Evolutionary conservation across 2,329 filamentous ascomycete genomes (phyloP).

Genomic region (Hypoxylon sp.): DNA sequence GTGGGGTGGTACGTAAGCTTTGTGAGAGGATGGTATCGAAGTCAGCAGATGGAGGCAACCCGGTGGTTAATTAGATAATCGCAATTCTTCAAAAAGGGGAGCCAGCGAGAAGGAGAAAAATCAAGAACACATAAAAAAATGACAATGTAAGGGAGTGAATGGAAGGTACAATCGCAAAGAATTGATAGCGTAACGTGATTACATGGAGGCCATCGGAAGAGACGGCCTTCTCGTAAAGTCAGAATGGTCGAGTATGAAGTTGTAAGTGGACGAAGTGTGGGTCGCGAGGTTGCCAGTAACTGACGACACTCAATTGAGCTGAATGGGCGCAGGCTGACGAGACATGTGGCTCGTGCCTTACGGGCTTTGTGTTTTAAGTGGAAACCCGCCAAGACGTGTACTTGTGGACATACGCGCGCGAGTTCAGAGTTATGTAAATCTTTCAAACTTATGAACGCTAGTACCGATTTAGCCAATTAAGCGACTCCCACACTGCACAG

Average conservation of each 20-base stretch:
- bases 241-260: slow-evolving; percentile 12
- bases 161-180: slow-evolving; percentile 21
- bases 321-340: slow-evolving; percentile 15
- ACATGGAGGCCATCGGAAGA: slow-evolving; percentile 38
- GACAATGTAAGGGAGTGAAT: slow-evolving; percentile 14
- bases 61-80: slow-evolving; percentile 12
- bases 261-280: slow-evolving; percentile 21
- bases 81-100: slow-evolving; percentile 5
- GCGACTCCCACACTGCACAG: slow-evolving; percentile 52
- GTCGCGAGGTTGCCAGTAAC: slow-evolving; percentile 17
- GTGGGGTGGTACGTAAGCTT: slow-evolving; percentile 23
- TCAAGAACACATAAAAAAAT: slow-evolving; percentile 17
- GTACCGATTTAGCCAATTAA: slow-evolving; percentile 51
- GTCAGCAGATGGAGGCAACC: slow-evolving; percentile 29
- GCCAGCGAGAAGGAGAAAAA: slow-evolving; percentile 8
- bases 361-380: slow-evolving; percentile 34
- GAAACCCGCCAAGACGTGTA: slow-evolving; percentile 10
- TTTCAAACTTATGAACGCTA: slow-evolving; percentile 36
- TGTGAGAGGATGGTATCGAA: slow-evolving; percentile 12
- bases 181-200: slow-evolving; percentile 25
- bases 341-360: slow-evolving; percentile 32
- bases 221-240: slow-evolving; percentile 26
- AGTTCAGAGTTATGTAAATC: background rate
- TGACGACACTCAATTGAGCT: slow-evolving; percentile 4
- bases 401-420: background rate